Base-by-base conservation (phyloP, 352 stramenopile species). In the Pythium pyrilobum region DNA sequence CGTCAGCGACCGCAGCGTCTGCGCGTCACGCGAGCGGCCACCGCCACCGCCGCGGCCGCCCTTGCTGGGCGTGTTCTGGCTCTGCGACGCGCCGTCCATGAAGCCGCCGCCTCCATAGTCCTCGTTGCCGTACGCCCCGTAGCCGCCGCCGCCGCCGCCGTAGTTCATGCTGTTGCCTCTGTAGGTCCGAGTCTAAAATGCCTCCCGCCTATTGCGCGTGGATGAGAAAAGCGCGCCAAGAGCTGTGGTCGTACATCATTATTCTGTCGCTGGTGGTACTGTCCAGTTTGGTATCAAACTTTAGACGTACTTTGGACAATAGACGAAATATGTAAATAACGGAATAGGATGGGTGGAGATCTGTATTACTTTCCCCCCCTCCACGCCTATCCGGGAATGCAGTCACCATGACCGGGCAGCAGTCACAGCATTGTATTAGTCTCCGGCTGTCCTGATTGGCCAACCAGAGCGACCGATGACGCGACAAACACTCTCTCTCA, bases 1-100 rank as follows among this genome's bases (percentile, higher is more conserved):
- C 2, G 89, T 97, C 27, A 98, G 66, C 11, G 94, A 90, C n/a
- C 96, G 77, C n/a, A 98, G 61, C 33, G 85, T 96, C 78, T 98
- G 92, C 27, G 65, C 59, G 28, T 85, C 74, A 21, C 74, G 70
- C 21, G 65, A 69, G 38, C 48, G 64, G 29, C 67, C 42, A 28
- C 75, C 69, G n/a, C 58, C 64, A 18, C 64, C 63, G 16, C 61
- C 59, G 27, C 71, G 71, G 12, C 62, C 59, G 32, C 71, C 72
- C 52, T 85, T 85, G 33, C 29, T 74, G 11, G 72, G 75, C 41
- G 79, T 87, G 27, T 58, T 42, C 57, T 89, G 79, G 42, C 68
- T 86, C 52, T 88, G 68, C 52, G 76, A 88, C 33, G 69, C 72
- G 45, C 49, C 52, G 45, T 71, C 71, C 77, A 88, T 88, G 70